These are phyloP conservation scores for Yamadazyma phyllophila DNA, from an alignment of 805 yeast species.

Conservation along the genomic window DNA sequence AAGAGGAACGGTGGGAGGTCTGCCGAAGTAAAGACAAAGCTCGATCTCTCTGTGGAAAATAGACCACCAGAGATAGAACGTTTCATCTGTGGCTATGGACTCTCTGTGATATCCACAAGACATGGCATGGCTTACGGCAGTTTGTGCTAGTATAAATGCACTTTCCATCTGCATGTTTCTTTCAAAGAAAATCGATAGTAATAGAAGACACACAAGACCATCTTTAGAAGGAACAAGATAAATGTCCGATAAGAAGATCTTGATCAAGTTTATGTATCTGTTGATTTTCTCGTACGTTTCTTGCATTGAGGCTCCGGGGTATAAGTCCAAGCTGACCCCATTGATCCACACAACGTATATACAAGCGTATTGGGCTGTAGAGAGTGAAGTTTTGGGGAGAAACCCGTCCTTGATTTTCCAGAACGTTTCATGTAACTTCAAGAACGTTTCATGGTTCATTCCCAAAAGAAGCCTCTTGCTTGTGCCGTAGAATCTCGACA, in stretches of 20 bases:
- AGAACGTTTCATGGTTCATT: conserved; percentile 3
- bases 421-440: conserved; percentile 3
- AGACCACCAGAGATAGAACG: conserved; percentile 11
- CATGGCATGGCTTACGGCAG: conserved; percentile 12
- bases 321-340: conserved; percentile 10
- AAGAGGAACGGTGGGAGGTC: conserved; percentile 9
- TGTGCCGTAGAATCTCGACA: background rate
- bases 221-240: conserved; percentile 10
- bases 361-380: conserved; percentile 8
- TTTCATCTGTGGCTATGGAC: conserved; percentile 8
- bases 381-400: conserved; percentile 1
- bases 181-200: conserved; percentile 10
- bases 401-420: conserved; percentile 7
- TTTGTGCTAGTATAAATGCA: conserved; percentile 9
- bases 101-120: conserved; percentile 11
- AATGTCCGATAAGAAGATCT: conserved; percentile 9
- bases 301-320: conserved; percentile 11
- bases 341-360: conserved; percentile 12
- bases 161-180: conserved; percentile 13
- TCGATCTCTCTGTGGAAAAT: conserved; percentile 10
- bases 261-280: conserved; percentile 10
- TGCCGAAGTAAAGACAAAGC: conserved; percentile 9
- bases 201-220: conserved; percentile 8
- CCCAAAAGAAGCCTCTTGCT: conserved; percentile 3
- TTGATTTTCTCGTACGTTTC: conserved; percentile 9